Evolutionary conservation across 1,284 basidiomycete species (phyloP), one percentile per base, ranked within the genome.

Genomic region (Ceratobasidium theobromae): DNA sequence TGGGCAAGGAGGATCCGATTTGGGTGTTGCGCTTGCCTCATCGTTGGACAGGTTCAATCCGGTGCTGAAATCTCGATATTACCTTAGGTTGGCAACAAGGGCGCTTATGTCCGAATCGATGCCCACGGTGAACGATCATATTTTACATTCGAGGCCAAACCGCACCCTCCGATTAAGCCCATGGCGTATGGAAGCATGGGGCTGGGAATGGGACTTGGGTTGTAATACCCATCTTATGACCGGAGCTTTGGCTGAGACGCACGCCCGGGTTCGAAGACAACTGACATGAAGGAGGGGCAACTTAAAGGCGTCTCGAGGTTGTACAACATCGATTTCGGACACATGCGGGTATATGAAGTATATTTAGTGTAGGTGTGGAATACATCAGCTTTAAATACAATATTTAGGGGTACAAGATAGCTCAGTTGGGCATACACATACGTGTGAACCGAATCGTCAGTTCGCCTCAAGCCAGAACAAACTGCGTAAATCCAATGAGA

Each of bases 151-250:
- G 87, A 90, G 16, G 93, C 94, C 9, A 86, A 85, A 58, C 87
- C 89, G 28, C 94, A 97, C 78, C 94, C 94, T 21, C 86, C 91
- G 55, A 81, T 96, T 80, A 91, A 87, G 74, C 94, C 94, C 8
- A 97, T 97, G 94, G 93, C 93, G 1, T 97, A 96, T 73, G 83
- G 81, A 43, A 65, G 53, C 23, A 38, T 38, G 25, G 60, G 60
- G 35, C 51, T 5, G 73, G 74, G 18, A 74, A 77, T 23, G 77
- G 77, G 68, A 68, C 16, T n/a, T n/a, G n/a, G n/a, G n/a, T n/a
- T n/a, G n/a, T n/a, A n/a, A n/a, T n/a, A n/a, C n/a, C n/a, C n/a
- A n/a, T n/a, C n/a, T n/a, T n/a, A n/a, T n/a, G n/a, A n/a, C n/a
- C n/a, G n/a, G n/a, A n/a, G n/a, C n/a, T n/a, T n/a, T n/a, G n/a